Evolutionary conservation across 169 alveolate species (phyloP).

Genomic region (Eimeria acervulina): DNA sequence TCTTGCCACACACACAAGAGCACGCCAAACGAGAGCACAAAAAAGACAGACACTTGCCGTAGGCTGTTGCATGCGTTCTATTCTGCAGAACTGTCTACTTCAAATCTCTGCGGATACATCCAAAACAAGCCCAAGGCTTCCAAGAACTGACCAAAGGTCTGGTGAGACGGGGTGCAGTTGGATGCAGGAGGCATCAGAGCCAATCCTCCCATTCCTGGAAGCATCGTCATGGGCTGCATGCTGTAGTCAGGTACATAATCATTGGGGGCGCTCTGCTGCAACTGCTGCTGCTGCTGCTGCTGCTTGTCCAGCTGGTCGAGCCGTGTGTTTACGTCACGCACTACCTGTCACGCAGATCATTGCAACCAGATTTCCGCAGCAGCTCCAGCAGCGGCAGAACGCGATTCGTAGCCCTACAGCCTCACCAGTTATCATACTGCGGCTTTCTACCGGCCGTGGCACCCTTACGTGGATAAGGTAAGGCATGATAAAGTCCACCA

Average conservation of each 20-base stretch:
- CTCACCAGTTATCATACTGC: background rate
- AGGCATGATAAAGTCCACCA: constrained; percentile 98
- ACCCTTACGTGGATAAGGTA: constrained; percentile 95
- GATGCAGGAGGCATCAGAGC: constrained; percentile 83
- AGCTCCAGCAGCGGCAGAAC: background rate
- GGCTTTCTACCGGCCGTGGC: background rate
- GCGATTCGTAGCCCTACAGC: background rate
- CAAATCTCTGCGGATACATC: background rate
- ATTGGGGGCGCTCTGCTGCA: constrained; percentile 91
- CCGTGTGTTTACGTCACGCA: constrained; percentile 90
- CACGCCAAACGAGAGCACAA: background rate
- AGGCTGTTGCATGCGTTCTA: background rate
- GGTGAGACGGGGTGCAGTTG: constrained; percentile 64
- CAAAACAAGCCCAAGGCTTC: background rate
- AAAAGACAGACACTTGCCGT: background rate
- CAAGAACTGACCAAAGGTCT: constrained; percentile 63
- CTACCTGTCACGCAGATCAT: constrained; percentile 73
- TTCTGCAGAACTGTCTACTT: background rate
- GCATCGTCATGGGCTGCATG: constrained; percentile 76
- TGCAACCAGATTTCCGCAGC: background rate
- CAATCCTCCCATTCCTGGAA: constrained; percentile 84
- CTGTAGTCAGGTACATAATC: constrained; percentile 87
- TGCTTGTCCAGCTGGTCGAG: constrained; percentile 91
- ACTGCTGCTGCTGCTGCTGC: constrained; percentile 90
- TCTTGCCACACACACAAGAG: background rate